Conservation (phyloP, 129 eudicot genomes). For the Sambucus nigra region DNA sequence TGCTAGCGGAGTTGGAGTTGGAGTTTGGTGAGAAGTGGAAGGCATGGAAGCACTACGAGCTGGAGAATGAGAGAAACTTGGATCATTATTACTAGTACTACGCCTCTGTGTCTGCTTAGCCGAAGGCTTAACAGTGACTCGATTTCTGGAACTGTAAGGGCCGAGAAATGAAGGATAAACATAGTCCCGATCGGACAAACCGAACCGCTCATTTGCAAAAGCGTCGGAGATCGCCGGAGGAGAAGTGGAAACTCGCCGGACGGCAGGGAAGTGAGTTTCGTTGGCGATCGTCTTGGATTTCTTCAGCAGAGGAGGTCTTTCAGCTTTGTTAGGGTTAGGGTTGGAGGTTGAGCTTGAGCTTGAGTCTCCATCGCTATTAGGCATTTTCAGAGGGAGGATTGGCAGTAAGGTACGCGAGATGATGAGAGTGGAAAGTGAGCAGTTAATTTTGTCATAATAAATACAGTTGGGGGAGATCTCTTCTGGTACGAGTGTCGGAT, state of each 20-base stretch:
- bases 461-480: no score
- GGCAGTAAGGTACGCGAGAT: not conserved
- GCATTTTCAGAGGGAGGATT: slow-evolving; percentile 22
- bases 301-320: slow-evolving; percentile 53
- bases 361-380: slow-evolving; percentile 18
- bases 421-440: not conserved
- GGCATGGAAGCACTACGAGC: slow-evolving; percentile 38
- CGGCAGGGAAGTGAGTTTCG: slow-evolving; percentile 42
- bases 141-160: slow-evolving; percentile 57
- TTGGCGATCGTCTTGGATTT: slow-evolving; percentile 46
- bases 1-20: slow-evolving; percentile 10
- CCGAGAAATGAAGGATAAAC: slow-evolving; percentile 87
- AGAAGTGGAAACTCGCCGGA: slow-evolving; percentile 47
- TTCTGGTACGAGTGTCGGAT: no score
- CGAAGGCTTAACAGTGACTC: slow-evolving; percentile 43
- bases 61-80: slow-evolving; percentile 25
- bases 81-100: no score
- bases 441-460: no score
- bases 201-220: slow-evolving; percentile 32
- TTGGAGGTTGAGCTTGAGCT: slow-evolving; percentile 7
- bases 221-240: slow-evolving; percentile 16
- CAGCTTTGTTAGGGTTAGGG: slow-evolving; percentile 31
- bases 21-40: slow-evolving; percentile 8
- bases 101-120: slow-evolving; percentile 31
- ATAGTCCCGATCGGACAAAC: slow-evolving; percentile 66